Percentiles rank a stretch among this genome's conserved stretches.
These are phyloP conservation scores for Hericium alpestre DNA, from an alignment of 768 basidiomycete genomes.

Conservation along the genomic window DNA sequence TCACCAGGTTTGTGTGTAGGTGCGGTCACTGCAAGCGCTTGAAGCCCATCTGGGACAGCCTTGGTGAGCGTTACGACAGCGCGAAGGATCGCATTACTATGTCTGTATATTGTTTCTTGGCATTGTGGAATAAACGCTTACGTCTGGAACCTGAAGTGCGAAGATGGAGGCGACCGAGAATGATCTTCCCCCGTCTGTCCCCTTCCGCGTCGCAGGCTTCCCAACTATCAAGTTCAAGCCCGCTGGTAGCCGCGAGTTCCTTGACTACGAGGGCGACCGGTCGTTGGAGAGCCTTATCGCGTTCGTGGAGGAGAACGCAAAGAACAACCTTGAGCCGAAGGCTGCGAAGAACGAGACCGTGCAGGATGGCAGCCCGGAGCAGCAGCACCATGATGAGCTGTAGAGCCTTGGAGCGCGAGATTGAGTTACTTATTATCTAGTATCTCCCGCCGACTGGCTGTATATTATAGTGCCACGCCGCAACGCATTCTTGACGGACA, in stretches of 20 bases:
- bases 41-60: slow-evolving; percentile 85
- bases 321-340: slow-evolving; percentile 52
- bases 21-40: slow-evolving; percentile 96
- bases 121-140: not conserved
- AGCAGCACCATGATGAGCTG: slow-evolving; percentile 6
- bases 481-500: too few species aligned
- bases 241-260: slow-evolving; percentile 76
- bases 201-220: slow-evolving; percentile 83
- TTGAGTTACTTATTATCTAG: too few species aligned
- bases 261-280: slow-evolving; percentile 91
- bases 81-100: slow-evolving; percentile 70
- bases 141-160: slow-evolving; percentile 40
- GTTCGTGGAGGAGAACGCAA: slow-evolving; percentile 74
- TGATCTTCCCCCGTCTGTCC: slow-evolving; percentile 79
- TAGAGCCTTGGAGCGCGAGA: not conserved
- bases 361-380: slow-evolving; percentile 11
- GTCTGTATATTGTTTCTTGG: slow-evolving; percentile 31
- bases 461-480: too few species aligned
- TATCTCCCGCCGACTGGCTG: too few species aligned
- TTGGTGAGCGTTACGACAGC: slow-evolving; percentile 74
- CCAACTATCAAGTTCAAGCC: slow-evolving; percentile 96
- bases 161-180: slow-evolving; percentile 97
- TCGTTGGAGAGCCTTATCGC: slow-evolving; percentile 76
- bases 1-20: slow-evolving; percentile 28
- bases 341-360: slow-evolving; percentile 13